A percentile compares a stretch with the other conserved stretches of the same genome.
Evolutionary conservation across 2,329 filamentous ascomycete species (phyloP).

Genomic region (Thermoascus crustaceus): DNA sequence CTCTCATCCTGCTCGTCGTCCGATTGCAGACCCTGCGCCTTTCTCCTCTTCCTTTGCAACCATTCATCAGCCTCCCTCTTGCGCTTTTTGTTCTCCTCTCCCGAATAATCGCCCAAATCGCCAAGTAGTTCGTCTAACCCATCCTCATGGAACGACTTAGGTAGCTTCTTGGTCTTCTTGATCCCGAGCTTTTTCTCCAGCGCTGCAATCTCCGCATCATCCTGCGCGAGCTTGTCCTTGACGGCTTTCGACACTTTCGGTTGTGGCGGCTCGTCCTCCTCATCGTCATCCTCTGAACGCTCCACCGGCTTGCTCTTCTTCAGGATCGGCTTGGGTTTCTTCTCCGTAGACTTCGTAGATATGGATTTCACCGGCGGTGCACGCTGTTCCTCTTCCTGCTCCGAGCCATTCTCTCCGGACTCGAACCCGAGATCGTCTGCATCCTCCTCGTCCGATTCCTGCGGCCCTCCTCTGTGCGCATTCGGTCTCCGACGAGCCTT

Average conservation of each 20-base stretch:
- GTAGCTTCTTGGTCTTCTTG: slow-evolving; percentile 64
- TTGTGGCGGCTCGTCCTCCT: slow-evolving; percentile 11
- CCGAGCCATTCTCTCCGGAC: slow-evolving; percentile 12
- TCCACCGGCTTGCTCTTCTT: too few relatives aligned
- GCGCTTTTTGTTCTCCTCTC: slow-evolving; percentile 45
- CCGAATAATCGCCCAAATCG: slow-evolving; percentile 51
- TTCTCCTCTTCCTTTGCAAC: slow-evolving; percentile 50
- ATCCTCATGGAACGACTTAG: slow-evolving; percentile 69
- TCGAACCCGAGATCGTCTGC: slow-evolving; percentile 15
- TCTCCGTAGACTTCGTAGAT: slow-evolving; percentile 18
- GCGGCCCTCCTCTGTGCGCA: slow-evolving; percentile 11
- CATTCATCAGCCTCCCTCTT: slow-evolving; percentile 57
- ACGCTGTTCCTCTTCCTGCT: slow-evolving; percentile 12
- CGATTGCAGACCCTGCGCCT: slow-evolving; percentile 33
- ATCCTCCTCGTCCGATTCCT: slow-evolving; percentile 10
- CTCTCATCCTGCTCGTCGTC: slow-evolving; percentile 18
- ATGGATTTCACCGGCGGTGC: slow-evolving; percentile 14
- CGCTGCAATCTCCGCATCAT: slow-evolving; percentile 81
- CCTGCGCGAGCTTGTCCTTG: slow-evolving; percentile 62
- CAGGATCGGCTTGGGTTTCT: slow-evolving; percentile 21
- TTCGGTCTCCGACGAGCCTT: slow-evolving; percentile 37
- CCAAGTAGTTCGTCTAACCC: slow-evolving; percentile 72
- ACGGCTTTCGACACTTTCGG: slow-evolving; percentile 32
- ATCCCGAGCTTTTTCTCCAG: slow-evolving; percentile 84
- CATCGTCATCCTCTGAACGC: slow-evolving; percentile 25